Conservation (phyloP, 2,329 filamentous ascomycete species). For the Raffaelea ambrosiae region DNA sequence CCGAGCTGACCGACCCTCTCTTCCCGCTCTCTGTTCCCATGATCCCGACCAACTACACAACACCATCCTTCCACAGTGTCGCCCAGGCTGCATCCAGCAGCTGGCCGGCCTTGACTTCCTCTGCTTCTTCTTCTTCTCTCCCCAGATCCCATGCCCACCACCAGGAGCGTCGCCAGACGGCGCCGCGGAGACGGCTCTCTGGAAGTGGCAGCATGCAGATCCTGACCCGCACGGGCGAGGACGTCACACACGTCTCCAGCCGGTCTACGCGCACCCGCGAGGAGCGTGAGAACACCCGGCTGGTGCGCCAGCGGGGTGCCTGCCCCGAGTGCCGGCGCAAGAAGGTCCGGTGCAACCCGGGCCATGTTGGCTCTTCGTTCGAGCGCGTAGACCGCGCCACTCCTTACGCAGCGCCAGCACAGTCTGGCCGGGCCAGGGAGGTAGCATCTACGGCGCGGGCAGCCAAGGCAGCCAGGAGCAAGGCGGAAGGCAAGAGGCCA, state of each 20-base stretch:
- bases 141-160: not conserved
- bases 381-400: constrained; percentile 4
- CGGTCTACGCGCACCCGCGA: constrained; percentile 59
- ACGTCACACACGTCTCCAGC: constrained; percentile 54
- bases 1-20: constrained; percentile 28
- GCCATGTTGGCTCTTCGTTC: constrained; percentile 31
- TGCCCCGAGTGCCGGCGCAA: constrained; percentile 54
- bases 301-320: constrained; percentile 61
- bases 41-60: constrained; percentile 17
- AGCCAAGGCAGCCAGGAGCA: constrained; percentile 6
- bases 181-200: constrained; percentile 1
- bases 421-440: constrained; percentile 9
- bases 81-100: constrained; percentile 8
- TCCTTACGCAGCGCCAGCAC: constrained; percentile 5
- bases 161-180: not conserved
- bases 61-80: constrained; percentile 22
- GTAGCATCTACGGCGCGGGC: constrained; percentile 4
- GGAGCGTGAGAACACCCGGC: constrained; percentile 57
- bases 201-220: constrained; percentile 47
- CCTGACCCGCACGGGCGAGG: constrained; percentile 53
- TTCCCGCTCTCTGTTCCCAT: constrained; percentile 1
- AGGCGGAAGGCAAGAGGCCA: constrained; percentile 9
- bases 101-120: not conserved
- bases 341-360: constrained; percentile 56
- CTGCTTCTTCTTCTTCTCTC: not conserved